A percentile compares a stretch with the other conserved stretches of the same genome.
Conservation (phyloP, 805 yeast genomes). For the Lachancea fermentati region DNA sequence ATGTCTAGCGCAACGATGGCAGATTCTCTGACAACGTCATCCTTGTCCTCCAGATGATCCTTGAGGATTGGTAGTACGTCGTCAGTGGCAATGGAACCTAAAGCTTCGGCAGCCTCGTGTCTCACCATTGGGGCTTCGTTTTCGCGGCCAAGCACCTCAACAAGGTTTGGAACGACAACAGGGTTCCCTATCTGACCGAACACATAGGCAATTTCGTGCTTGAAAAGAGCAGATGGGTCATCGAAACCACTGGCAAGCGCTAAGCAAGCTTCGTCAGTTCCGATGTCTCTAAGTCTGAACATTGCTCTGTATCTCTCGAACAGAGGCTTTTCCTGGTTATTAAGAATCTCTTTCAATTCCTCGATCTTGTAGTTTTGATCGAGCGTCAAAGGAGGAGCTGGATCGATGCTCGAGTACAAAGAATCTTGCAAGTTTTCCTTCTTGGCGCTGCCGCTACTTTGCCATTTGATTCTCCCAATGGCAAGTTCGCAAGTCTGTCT, state of each 20-base stretch:
- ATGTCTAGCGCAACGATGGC: slow-evolving; percentile 96
- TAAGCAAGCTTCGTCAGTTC: slow-evolving; percentile 84
- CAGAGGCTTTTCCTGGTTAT: slow-evolving; percentile 70
- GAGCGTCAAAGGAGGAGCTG: slow-evolving; percentile 94
- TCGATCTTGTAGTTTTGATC: slow-evolving; percentile 54
- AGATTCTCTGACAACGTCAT: slow-evolving; percentile 89
- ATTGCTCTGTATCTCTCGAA: slow-evolving; percentile 96
- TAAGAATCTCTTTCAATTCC: slow-evolving; percentile 61
- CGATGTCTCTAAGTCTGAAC: slow-evolving; percentile 95
- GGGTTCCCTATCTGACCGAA: slow-evolving; percentile 97
- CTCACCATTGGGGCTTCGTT: slow-evolving; percentile 97
- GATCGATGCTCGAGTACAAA: slow-evolving; percentile 84
- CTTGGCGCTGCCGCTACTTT: slow-evolving; percentile 58
- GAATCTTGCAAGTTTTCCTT: slow-evolving; percentile 69
- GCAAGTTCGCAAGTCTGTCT: slow-evolving; percentile 98
- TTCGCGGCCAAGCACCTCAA: slow-evolving; percentile 71
- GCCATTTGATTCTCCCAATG: slow-evolving; percentile 92
- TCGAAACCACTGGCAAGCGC: slow-evolving; percentile 88
- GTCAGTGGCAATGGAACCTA: slow-evolving; percentile 94
- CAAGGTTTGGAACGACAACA: slow-evolving; percentile 79
- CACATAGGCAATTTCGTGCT: slow-evolving; percentile 97
- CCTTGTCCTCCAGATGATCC: slow-evolving; percentile 72
- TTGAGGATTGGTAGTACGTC: slow-evolving; percentile 88
- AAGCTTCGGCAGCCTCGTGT: slow-evolving; percentile 99
- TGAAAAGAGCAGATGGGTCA: slow-evolving; percentile 89